Conservation (phyloP, 441 rosid genomes). For the Gossypium lobatum region DNA sequence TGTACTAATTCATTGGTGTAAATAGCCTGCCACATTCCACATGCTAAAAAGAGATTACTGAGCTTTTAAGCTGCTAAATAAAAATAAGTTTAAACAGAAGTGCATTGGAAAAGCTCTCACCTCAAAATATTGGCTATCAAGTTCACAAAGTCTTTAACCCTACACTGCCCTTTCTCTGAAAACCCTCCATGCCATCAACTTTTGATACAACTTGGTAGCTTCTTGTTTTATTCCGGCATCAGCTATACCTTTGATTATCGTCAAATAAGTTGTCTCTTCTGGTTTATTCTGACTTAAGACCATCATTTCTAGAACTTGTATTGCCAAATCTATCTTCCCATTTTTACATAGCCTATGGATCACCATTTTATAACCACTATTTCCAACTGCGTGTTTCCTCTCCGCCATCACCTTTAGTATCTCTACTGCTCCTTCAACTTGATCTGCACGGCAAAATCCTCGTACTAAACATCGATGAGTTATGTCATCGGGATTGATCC, state of each 20-base stretch:
- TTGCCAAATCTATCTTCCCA: conserved; percentile 55
- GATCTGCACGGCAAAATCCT: conserved; percentile 52
- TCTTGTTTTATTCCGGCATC: conserved; percentile 65
- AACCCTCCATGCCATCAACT: conserved; percentile 44
- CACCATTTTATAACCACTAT: conserved; percentile 42
- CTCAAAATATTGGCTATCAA: neutral
- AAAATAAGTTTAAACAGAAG: neutral
- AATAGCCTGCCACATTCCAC: neutral
- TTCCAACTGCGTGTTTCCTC: conserved; percentile 41
- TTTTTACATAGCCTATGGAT: conserved; percentile 52
- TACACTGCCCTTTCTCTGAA: conserved; percentile 20
- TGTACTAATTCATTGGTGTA: neutral
- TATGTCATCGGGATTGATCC: conserved; percentile 65
- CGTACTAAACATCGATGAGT: conserved; percentile 61
- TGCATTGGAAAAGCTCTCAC: neutral
- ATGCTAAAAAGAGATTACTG: neutral
- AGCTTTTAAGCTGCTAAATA: neutral
- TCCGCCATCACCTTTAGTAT: conserved; percentile 48
- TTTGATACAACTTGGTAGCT: conserved; percentile 46
- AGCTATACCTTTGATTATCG: conserved; percentile 41
- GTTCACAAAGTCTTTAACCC: neutral
- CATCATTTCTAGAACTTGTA: conserved; percentile 67
- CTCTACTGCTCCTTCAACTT: conserved; percentile 49
- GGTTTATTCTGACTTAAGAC: conserved; percentile 43
- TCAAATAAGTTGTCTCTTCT: conserved; percentile 38